phyloP scores from a whole-genome alignment of 1,139 yeast species.

The Protomyces inouyei region DNA sequence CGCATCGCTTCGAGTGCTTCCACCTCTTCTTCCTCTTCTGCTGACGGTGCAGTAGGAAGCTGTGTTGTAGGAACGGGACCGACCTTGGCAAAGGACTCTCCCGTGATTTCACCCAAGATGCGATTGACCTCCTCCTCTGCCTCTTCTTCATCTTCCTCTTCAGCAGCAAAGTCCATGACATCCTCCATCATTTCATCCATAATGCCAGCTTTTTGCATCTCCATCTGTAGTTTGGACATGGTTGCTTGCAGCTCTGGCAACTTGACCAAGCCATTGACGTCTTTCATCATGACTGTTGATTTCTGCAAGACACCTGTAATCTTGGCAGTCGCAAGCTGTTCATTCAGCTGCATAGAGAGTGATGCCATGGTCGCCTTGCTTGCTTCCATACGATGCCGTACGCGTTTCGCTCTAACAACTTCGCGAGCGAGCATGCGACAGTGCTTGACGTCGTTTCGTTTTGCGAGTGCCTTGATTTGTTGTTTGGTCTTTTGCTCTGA shows the following conservation, averaged over 20 bases:
- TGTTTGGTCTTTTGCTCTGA: constrained; percentile 60
- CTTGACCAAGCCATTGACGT: constrained; percentile 71
- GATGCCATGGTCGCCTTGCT: constrained; percentile 84
- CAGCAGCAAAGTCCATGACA: constrained; percentile 66
- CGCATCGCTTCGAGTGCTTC: constrained; percentile 79
- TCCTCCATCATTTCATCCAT: constrained; percentile 96
- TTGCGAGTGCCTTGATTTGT: constrained; percentile 69
- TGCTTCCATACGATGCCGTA: constrained; percentile 65
- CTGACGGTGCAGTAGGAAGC: constrained; percentile 38
- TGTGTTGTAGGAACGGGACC: constrained; percentile 44
- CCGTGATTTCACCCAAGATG: constrained; percentile 51
- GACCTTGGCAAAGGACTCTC: constrained; percentile 38
- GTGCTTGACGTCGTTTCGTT: constrained; percentile 66
- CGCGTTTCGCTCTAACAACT: constrained; percentile 66
- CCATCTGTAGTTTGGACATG: constrained; percentile 82
- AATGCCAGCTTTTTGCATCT: constrained; percentile 72
- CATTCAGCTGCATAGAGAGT: constrained; percentile 82
- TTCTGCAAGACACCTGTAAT: constrained; percentile 75
- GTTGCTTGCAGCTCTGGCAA: constrained; percentile 78
- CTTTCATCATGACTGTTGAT: constrained; percentile 80
- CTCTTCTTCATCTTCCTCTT: constrained; percentile 62
- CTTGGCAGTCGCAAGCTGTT: constrained; percentile 81
- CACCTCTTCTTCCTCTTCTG: constrained; percentile 59
- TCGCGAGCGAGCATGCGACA: constrained; percentile 81
- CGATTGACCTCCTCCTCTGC: constrained; percentile 66